Evolutionary conservation across 257 asterid genomes (phyloP).

Genomic region (Salvia rosmarinus): DNA sequence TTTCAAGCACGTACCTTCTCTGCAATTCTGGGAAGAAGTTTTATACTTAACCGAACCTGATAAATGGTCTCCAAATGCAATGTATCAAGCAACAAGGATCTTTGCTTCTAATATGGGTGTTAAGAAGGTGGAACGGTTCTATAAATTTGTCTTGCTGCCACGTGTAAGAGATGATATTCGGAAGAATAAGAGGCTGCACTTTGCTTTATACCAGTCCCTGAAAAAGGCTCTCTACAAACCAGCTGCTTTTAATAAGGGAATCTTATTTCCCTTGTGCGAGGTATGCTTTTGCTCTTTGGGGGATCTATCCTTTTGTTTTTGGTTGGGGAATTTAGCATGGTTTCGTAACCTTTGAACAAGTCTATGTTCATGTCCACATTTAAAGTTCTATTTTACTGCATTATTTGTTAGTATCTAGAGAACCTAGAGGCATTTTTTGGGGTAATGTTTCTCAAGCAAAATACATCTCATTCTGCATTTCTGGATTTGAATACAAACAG

Average conservation of each 20-base stretch:
- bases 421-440: not conserved
- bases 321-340: too few relatives aligned
- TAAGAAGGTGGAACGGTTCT: constrained; percentile 82
- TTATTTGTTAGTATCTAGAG: not conserved
- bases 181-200: constrained; percentile 84
- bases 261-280: constrained; percentile 83
- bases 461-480: not conserved
- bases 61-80: constrained; percentile 91
- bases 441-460: not conserved
- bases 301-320: not conserved
- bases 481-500: not conserved
- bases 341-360: too few relatives aligned
- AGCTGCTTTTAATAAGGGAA: constrained; percentile 94
- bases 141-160: constrained; percentile 84
- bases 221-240: constrained; percentile 85
- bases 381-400: too few relatives aligned
- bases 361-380: too few relatives aligned
- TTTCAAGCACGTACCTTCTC: constrained; percentile 77
- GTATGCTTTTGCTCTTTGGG: constrained; percentile 40
- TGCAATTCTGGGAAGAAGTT: constrained; percentile 85
- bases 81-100: constrained; percentile 92
- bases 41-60: constrained; percentile 84
- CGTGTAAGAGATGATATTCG: constrained; percentile 90
- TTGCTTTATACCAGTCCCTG: constrained; percentile 81
- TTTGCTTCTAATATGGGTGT: constrained; percentile 90